These are phyloP conservation scores for Lanmaoa rubissima DNA, from an alignment of 768 basidiomycete genomes.

Conservation along the genomic window DNA sequence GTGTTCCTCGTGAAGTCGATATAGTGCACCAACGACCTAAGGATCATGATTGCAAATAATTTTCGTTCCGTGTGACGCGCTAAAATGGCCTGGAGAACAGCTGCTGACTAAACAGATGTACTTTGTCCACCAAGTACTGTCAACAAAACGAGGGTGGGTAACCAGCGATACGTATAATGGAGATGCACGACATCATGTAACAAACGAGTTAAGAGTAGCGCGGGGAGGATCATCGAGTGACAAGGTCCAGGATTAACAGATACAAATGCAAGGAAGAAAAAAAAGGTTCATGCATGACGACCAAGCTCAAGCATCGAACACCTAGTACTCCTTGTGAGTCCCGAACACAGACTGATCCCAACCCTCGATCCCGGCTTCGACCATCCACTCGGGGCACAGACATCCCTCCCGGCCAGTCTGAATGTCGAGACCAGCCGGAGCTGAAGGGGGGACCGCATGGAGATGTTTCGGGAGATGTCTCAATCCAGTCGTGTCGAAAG, in stretches of 20 bases:
- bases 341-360: constrained; percentile 9
- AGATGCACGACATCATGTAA: background rate
- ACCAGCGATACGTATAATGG: constrained; percentile 1
- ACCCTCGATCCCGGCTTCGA: constrained; percentile 11
- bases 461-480: background rate
- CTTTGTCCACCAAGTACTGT: too few relatives aligned
- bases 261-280: background rate
- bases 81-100: too few relatives aligned
- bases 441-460: background rate
- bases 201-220: background rate
- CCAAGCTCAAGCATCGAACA: background rate
- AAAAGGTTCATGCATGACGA: background rate
- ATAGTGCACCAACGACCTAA: too few relatives aligned
- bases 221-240: background rate
- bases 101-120: too few relatives aligned
- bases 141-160: background rate
- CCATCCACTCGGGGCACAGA: constrained; percentile 27
- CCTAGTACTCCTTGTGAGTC: background rate
- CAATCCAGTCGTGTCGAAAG: background rate
- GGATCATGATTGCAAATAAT: too few relatives aligned
- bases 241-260: background rate
- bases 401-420: constrained; percentile 8
- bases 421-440: background rate
- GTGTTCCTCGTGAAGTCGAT: too few relatives aligned
- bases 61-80: too few relatives aligned